Percentiles rank a stretch among this genome's conserved stretches.
phyloP scores from a whole-genome alignment of 163 green algal genomes.

The Prototheca cutis region DNA sequence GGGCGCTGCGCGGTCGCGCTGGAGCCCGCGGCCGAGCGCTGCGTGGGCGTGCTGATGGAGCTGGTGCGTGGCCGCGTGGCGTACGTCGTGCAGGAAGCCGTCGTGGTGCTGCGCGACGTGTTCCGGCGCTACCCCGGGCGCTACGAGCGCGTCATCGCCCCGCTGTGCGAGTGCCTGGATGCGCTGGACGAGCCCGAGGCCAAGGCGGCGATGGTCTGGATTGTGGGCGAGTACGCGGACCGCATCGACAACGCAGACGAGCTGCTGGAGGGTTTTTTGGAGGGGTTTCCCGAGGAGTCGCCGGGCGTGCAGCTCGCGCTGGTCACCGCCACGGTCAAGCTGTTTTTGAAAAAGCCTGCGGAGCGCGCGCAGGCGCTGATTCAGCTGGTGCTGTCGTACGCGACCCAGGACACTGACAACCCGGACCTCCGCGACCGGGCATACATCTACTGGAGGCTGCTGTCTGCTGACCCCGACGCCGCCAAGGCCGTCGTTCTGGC shows the following conservation, averaged over 20 bases:
- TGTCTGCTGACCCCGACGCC: constrained; percentile 85
- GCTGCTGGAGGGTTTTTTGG: constrained; percentile 91
- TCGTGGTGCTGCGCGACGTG: constrained; percentile 99
- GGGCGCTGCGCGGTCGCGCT: constrained; percentile 85
- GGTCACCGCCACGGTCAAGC: constrained; percentile 96
- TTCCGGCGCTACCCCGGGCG: constrained; percentile 93
- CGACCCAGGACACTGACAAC: constrained; percentile 92
- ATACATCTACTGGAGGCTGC: constrained; percentile 97
- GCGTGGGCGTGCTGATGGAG: constrained; percentile 96
- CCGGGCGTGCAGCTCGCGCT: constrained; percentile 90
- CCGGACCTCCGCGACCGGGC: constrained; percentile 93
- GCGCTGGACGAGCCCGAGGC: constrained; percentile 95
- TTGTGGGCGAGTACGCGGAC: constrained; percentile 98
- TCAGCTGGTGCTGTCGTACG: constrained; percentile 47
- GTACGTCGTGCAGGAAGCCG: constrained; percentile 96
- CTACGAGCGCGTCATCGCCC: constrained; percentile 84
- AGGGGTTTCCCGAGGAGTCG: constrained; percentile 91
- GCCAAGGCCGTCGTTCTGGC: constrained; percentile 93
- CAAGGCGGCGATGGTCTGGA: constrained; percentile 90
- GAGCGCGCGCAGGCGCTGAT: constrained; percentile 89
- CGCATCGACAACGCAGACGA: constrained; percentile 98
- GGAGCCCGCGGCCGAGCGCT: constrained; percentile 76
- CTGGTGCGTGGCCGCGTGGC: constrained; percentile 93
- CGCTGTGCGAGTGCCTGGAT: constrained; percentile 91
- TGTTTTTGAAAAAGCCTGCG: constrained; percentile 95